Conservation (phyloP, 2,329 filamentous ascomycete genomes). For the Corinectria fuckeliana region DNA sequence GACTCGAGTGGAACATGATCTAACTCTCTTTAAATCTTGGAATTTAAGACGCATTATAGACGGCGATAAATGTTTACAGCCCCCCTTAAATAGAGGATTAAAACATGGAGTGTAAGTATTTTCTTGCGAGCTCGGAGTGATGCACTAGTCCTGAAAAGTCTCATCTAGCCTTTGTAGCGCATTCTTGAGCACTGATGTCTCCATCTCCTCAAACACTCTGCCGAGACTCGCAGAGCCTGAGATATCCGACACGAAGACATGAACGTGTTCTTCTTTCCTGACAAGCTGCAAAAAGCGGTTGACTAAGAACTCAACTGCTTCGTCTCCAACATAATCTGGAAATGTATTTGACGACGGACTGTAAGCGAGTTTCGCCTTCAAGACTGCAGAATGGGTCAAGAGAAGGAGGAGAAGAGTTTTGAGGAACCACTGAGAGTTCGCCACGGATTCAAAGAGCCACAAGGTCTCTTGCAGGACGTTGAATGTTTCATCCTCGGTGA, state of each 20-base stretch:
- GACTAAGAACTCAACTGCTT: neutral
- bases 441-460: neutral
- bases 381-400: neutral
- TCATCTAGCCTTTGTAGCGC: neutral
- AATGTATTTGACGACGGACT: neutral
- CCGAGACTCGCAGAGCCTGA: neutral
- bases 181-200: neutral
- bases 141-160: too few species aligned
- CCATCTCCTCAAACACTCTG: neutral
- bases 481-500: neutral
- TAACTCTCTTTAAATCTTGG: too few species aligned
- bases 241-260: neutral
- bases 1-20: too few species aligned
- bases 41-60: too few species aligned
- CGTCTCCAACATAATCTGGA: neutral
- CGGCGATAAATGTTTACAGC: too few species aligned
- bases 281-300: neutral
- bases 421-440: neutral
- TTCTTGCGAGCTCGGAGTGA: too few species aligned
- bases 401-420: neutral
- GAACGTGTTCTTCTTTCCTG: neutral
- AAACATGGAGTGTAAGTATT: too few species aligned
- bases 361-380: neutral
- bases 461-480: neutral
- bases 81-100: too few species aligned